Conservation (phyloP, 108 stramenopile genomes). For the Conticribra guillardii region DNA sequence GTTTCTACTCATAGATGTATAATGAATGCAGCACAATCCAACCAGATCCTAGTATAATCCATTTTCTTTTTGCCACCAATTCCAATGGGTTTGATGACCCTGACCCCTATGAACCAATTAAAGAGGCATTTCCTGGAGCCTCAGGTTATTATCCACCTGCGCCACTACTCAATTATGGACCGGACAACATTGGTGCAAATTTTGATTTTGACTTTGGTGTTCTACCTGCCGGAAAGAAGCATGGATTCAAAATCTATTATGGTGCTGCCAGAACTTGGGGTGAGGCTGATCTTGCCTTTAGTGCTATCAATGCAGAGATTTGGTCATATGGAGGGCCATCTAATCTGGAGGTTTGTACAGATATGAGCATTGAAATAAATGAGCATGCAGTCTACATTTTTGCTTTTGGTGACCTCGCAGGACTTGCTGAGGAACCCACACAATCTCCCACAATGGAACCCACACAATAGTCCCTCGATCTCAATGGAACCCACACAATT, state of each 20-base stretch:
- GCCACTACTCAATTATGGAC: background rate
- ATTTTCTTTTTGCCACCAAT: background rate
- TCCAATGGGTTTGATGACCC: background rate
- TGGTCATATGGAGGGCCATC: background rate
- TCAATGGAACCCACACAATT: no score
- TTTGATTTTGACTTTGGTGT: background rate
- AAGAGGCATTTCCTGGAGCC: background rate
- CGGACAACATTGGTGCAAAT: background rate
- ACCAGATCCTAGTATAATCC: background rate
- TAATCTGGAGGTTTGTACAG: background rate
- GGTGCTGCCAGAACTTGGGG: background rate
- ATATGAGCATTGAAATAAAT: no score
- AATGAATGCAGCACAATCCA: background rate
- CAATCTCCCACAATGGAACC: no score
- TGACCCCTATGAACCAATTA: background rate
- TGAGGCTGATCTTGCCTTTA: background rate
- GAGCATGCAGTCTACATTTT: no score
- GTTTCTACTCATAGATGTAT: background rate
- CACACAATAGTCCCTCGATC: no score
- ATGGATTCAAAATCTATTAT: background rate
- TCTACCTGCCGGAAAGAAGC: background rate
- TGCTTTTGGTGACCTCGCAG: no score
- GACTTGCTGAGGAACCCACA: no score
- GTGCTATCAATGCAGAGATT: background rate
- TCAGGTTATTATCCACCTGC: background rate